Evolutionary conservation across 768 basidiomycete genomes (phyloP).

Genomic region (Nidularia pulvinata): DNA sequence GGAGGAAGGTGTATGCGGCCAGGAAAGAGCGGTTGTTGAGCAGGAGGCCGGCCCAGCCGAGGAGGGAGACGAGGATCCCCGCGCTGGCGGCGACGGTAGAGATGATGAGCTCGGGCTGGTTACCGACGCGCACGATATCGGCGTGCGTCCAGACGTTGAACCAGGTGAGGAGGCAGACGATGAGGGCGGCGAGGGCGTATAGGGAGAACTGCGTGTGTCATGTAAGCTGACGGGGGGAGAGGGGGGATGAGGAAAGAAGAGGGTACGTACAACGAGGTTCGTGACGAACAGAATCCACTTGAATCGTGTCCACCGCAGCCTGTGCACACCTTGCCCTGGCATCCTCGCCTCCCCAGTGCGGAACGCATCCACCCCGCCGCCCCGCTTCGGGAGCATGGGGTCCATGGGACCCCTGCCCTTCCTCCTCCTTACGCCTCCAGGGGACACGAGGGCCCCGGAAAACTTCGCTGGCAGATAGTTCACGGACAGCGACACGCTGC

Average conservation of each 20-base stretch:
- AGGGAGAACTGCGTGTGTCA: constrained; percentile 34
- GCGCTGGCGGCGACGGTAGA: constrained; percentile 66
- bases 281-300: constrained; percentile 74
- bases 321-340: constrained; percentile 30
- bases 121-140: constrained; percentile 73
- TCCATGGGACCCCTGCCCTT: constrained; percentile 25
- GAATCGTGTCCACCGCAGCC: constrained; percentile 79
- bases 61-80: constrained; percentile 61
- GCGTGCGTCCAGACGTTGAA: constrained; percentile 71
- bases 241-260: not conserved
- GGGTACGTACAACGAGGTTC: constrained; percentile 41
- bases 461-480: constrained; percentile 80
- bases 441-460: constrained; percentile 40
- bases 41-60: constrained; percentile 81
- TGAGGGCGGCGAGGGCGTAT: constrained; percentile 61
- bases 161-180: constrained; percentile 74
- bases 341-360: constrained; percentile 51
- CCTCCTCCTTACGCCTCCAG: constrained; percentile 32
- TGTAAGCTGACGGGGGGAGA: not conserved
- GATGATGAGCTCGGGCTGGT: constrained; percentile 64
- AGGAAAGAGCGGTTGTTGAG: constrained; percentile 86
- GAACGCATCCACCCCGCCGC: constrained; percentile 74
- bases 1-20: constrained; percentile 73
- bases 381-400: constrained; percentile 48
- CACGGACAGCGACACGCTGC: constrained; percentile 42